Conservation (phyloP, 2,329 filamentous ascomycete species). For the Sphaerulina populicola region DNA sequence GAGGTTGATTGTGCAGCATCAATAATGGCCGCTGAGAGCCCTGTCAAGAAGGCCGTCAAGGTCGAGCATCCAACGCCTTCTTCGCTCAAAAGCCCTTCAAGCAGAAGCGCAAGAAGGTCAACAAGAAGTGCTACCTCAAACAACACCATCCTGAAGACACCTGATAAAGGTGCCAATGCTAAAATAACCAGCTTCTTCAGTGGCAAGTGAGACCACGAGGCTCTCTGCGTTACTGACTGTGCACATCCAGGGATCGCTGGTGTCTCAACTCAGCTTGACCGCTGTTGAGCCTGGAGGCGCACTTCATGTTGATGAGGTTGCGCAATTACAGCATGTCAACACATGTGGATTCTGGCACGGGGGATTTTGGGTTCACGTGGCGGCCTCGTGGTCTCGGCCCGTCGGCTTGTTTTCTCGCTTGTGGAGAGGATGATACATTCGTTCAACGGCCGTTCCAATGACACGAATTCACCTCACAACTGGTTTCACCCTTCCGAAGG, state of each 20-base stretch:
- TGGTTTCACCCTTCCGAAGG: no score
- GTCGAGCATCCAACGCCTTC: slow-evolving; percentile 25
- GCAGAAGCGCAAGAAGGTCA: slow-evolving; percentile 32
- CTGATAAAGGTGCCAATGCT: slow-evolving; percentile 44
- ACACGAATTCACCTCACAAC: no score
- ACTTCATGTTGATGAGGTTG: neutral
- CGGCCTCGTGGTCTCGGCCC: no score
- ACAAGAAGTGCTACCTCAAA: slow-evolving; percentile 52
- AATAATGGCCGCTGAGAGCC: slow-evolving; percentile 24
- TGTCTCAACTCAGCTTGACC: neutral
- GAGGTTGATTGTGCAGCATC: slow-evolving; percentile 31
- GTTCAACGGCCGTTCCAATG: no score
- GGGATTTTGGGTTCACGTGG: neutral
- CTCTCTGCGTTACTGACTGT: neutral
- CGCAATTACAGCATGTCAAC: neutral
- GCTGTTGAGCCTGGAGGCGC: neutral
- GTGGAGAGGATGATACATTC: no score
- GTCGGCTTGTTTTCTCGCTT: no score
- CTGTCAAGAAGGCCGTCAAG: slow-evolving; percentile 35
- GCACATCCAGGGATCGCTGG: neutral
- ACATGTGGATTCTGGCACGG: neutral
- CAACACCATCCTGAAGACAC: slow-evolving; percentile 40
- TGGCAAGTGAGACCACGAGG: slow-evolving; percentile 33
- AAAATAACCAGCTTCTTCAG: slow-evolving; percentile 52
- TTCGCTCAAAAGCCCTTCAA: slow-evolving; percentile 17